These are phyloP conservation scores for Brettanomyces custersianus DNA, from an alignment of 805 yeast genomes.

Conservation along the genomic window DNA sequence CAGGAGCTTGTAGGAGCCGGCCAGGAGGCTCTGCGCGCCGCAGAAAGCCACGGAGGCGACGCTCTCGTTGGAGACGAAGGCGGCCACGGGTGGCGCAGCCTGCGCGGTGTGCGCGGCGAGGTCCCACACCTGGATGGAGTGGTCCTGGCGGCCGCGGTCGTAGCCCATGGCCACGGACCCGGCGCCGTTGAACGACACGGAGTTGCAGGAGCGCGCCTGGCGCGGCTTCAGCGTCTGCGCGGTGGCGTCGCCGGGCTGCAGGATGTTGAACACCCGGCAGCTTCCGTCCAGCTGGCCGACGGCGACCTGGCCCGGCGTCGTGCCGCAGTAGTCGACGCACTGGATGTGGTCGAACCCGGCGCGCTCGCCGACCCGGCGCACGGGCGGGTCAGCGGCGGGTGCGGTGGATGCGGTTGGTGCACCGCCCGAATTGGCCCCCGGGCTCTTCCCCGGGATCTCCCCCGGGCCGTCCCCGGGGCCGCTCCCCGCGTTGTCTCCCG, in stretches of 20 bases:
- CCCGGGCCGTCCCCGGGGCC: slow-evolving; percentile 40
- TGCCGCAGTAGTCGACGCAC: slow-evolving; percentile 53
- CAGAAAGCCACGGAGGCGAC: slow-evolving; percentile 61
- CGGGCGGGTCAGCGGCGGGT: too few relatives aligned
- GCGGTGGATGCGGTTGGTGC: too few relatives aligned
- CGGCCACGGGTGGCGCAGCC: slow-evolving; percentile 28
- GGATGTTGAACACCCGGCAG: too few relatives aligned
- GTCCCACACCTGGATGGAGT: slow-evolving; percentile 75
- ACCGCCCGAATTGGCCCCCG: slow-evolving; percentile 61
- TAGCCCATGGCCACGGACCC: slow-evolving; percentile 70
- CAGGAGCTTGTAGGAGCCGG: slow-evolving; percentile 69
- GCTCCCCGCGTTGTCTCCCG: slow-evolving; percentile 28
- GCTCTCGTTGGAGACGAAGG: slow-evolving; percentile 66
- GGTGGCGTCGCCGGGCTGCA: too few relatives aligned
- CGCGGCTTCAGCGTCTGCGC: slow-evolving; percentile 43
- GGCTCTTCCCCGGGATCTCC: slow-evolving; percentile 43
- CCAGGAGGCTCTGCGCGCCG: slow-evolving; percentile 51
- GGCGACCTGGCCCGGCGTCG: slow-evolving; percentile 4
- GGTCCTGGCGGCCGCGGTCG: slow-evolving; percentile 70
- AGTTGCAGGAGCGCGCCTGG: slow-evolving; percentile 66
- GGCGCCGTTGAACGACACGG: slow-evolving; percentile 56
- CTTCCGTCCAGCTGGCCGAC: slow-evolving; percentile 7
- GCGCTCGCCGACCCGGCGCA: slow-evolving; percentile 71
- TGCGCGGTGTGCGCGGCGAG: slow-evolving; percentile 23
- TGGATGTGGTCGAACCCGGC: slow-evolving; percentile 62